phyloP scores from a whole-genome alignment of 495 filamentous ascomycete species.

The Trichoderma parareesei region DNA sequence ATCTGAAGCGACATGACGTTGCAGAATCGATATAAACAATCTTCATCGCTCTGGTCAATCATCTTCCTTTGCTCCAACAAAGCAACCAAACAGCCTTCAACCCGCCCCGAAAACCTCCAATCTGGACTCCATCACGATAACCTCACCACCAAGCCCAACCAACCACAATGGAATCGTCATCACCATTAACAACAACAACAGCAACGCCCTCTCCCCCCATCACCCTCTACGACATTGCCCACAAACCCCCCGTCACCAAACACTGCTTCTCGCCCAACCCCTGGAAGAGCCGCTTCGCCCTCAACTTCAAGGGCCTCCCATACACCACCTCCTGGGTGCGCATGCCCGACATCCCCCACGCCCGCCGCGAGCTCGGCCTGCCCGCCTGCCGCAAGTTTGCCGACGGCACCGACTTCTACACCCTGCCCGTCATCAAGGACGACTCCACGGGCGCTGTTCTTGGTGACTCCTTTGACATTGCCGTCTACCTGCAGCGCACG shows the following conservation, averaged over 20 bases:
- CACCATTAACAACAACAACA: too few species aligned
- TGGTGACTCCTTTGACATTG: constrained; percentile 59
- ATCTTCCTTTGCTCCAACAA: too few species aligned
- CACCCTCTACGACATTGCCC: constrained; percentile 52
- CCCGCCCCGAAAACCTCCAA: too few species aligned
- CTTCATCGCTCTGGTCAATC: too few species aligned
- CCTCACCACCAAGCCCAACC: too few species aligned
- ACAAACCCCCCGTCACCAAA: constrained; percentile 25
- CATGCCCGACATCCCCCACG: constrained; percentile 38
- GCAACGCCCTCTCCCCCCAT: constrained; percentile 18
- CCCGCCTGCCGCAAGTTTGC: constrained; percentile 43
- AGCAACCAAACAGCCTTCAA: too few species aligned
- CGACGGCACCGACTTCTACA: constrained; percentile 51
- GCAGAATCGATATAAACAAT: too few species aligned
- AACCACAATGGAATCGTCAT: too few species aligned
- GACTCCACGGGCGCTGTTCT: constrained; percentile 28
- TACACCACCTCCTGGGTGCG: constrained; percentile 45
- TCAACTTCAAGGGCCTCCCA: constrained; percentile 50
- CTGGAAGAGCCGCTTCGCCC: constrained; percentile 50
- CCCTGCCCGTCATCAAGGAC: constrained; percentile 51
- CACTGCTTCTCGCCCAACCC: constrained; percentile 44
- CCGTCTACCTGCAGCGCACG: constrained; percentile 44
- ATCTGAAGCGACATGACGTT: too few species aligned
- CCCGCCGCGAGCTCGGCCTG: constrained; percentile 36
- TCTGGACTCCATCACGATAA: too few species aligned